These are phyloP conservation scores for Spiraea crenata DNA, from an alignment of 331 rosid species.

Conservation along the genomic window DNA sequence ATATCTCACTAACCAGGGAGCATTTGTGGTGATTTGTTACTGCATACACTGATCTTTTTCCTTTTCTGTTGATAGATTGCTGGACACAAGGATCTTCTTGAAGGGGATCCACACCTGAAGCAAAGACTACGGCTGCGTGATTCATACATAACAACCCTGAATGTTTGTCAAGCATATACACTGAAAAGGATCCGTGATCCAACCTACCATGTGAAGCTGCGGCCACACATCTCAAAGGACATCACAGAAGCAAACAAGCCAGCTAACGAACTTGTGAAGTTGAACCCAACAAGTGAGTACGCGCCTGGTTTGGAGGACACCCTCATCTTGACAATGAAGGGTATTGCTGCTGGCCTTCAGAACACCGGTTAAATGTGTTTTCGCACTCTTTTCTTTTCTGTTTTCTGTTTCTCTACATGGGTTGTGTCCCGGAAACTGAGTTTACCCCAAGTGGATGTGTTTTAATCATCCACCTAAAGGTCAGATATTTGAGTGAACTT, in stretches of 20 bases:
- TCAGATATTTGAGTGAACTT: conserved; percentile 22
- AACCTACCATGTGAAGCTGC: conserved; percentile 41
- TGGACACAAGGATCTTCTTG: conserved; percentile 93
- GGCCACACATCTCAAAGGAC: conserved; percentile 74
- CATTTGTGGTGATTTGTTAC: background rate
- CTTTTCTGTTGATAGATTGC: conserved; percentile 63
- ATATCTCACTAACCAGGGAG: background rate
- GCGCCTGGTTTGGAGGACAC: conserved; percentile 99
- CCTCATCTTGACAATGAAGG: conserved; percentile 97
- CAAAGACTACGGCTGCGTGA: conserved; percentile 91
- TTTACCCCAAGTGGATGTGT: conserved; percentile 37
- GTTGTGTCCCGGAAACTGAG: conserved; percentile 22
- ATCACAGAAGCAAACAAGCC: conserved; percentile 51
- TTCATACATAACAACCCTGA: conserved; percentile 87
- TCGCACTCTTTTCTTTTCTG: background rate
- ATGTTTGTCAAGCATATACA: conserved; percentile 97
- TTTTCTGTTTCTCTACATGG: conserved; percentile 9
- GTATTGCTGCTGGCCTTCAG: conserved; percentile 99
- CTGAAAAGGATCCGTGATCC: conserved; percentile 88
- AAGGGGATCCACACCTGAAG: conserved; percentile 87
- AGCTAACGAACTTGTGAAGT: conserved; percentile 71
- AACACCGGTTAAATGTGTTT: conserved; percentile 72
- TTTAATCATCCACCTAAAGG: conserved; percentile 24
- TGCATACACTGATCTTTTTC: conserved; percentile 15
- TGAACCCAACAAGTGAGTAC: conserved; percentile 89